phyloP scores from a whole-genome alignment of 2,329 filamentous ascomycete genomes.

The Grosmannia serpens region DNA sequence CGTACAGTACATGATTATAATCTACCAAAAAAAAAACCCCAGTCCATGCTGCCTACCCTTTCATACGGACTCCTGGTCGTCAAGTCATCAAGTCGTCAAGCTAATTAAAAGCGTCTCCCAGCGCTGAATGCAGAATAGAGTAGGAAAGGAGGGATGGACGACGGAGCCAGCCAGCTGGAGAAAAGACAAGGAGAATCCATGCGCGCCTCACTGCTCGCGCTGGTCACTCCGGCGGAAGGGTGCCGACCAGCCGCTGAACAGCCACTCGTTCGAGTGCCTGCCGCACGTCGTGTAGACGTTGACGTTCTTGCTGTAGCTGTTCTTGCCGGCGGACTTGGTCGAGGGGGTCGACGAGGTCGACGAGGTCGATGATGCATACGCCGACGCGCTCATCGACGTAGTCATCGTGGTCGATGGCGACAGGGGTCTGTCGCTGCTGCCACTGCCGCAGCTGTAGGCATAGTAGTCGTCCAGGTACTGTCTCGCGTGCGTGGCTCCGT shows the following conservation, averaged over 20 bases:
- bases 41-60: not conserved
- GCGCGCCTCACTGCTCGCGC: not conserved
- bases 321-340: not conserved
- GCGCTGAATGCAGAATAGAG: not conserved
- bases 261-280: slow-evolving; percentile 15
- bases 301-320: slow-evolving; percentile 9
- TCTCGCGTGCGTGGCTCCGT: not conserved
- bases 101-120: not conserved
- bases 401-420: not conserved
- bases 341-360: not conserved
- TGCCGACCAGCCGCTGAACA: slow-evolving; percentile 14
- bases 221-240: slow-evolving; percentile 6
- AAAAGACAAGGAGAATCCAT: not conserved
- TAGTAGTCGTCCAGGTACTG: not conserved
- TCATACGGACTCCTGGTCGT: not conserved
- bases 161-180: not conserved
- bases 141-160: not conserved
- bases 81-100: not conserved
- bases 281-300: slow-evolving; percentile 16
- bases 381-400: not conserved
- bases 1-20: not conserved
- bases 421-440: not conserved
- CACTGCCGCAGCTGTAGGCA: too few relatives aligned
- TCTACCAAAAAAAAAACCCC: not conserved
- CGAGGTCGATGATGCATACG: not conserved